Base-by-base conservation (phyloP, 768 basidiomycete species). In the Postia placenta region DNA sequence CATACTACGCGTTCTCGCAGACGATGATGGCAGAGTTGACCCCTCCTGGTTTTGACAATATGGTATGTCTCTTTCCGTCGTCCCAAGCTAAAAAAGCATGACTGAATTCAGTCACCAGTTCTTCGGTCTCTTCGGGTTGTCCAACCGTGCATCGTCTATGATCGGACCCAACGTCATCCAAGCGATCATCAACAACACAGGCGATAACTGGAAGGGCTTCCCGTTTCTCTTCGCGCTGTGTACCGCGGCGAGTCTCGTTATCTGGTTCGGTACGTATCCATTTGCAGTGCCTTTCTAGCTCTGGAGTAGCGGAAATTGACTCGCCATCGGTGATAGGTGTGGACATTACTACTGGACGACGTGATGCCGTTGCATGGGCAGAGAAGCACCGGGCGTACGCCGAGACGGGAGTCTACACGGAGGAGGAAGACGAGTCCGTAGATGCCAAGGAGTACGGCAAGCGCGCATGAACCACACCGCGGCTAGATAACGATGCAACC, bases 1-100 rank as follows among this genome's bases (percentile, higher is more conserved):
- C 90, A 0, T 93, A 90, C 67, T 92, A 88, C 60, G 87, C 91
- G 1, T 89, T 85, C 61, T 81, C 87, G 2, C 83, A 87, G 61
- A 89, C 86, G 0, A 86, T 88, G 84, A 90, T 90, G 87, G 85
- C 87, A 0, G 91, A 93, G 64, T 76, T 94, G 11, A 81, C 85
- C 5, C 90, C 90, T 11, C 85, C 87, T 1, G 91, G 90, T 0
- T 92, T 87, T 59, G 90, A 92, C 56, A 88, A 90, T 60, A 90
- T 80, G 79, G 78, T 75, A 48, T 19, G 60, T 46, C 38, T 19
- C 9, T 19, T 23, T 15, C 17, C 14, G 4, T 19, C 23, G 9
- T 39, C 30, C 6, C 33, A 38, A 11, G 7, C 24, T 14, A 17
- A 28, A n/a, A n/a, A n/a, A 15, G 0, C 12, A 26, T 35, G 33